Base-by-base conservation (phyloP, 495 filamentous ascomycete genomes). In the Extremus antarcticus region DNA sequence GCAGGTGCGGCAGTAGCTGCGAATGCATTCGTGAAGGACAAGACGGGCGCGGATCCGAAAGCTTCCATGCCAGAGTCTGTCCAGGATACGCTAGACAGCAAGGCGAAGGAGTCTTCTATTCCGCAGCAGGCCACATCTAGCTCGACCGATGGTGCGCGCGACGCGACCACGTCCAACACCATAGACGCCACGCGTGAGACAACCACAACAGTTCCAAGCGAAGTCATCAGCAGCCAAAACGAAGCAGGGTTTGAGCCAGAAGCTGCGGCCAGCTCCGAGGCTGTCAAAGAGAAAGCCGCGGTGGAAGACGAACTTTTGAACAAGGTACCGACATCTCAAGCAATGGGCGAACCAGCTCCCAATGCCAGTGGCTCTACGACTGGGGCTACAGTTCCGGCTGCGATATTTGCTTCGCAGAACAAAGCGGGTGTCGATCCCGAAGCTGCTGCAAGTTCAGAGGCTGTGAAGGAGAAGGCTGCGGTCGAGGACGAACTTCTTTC, bases 281-380 rank as follows among this genome's bases (percentile, higher is more conserved):
- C 60, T 4, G 57, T 65, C 8, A 25, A 47, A 10, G 63, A 63
- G 51, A 65, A 65, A 48, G 48, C 32, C 35, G 38, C 21, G 17
- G 35, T 65, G 20, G 63, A 66, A 40, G 25, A 46, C 19, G 64
- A 66, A 51, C 56, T 68, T 17, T 35, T 59, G 24, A 54, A 43
- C 11, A 54, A 63, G 41, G 55, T 65, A 16, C 55, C 56, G 32
- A 19, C 52, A 16, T 45, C 60, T 3, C 17, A 61, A 17, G 63
- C 63, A 23, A 49, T 58, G 35, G 62, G 67, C 21, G 68, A 69
- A 52, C 65, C 68, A 2, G 67, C 69, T 7, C 66, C 68, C 11
- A 59, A 57, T 8, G 39, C 49, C 0, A 56, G 57, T 21, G 64
- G 66, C 25, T 58, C 61, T 10, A 25, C 43, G 3, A 13, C 58